Evolutionary conservation across 176 grass and related monocot species (phyloP), one percentile per base, ranked within the genome.

Genomic region (Neostapfia colusana): DNA sequence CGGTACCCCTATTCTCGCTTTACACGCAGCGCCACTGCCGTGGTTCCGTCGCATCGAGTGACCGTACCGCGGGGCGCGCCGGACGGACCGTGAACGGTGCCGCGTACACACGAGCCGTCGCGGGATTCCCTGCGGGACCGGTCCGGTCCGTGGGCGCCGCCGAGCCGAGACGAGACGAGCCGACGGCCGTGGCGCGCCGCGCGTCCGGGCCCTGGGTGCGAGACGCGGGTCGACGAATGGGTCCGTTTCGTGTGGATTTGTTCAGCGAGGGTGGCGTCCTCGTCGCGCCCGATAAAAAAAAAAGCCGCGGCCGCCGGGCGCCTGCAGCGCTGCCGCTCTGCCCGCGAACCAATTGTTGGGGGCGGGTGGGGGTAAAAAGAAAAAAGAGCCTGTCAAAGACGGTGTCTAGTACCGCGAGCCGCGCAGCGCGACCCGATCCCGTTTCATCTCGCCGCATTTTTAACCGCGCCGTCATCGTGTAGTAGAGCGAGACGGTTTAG

Each of bases 211-310:
- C 10, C 2, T 2, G 10, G 54, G 8, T 21, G 28, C 2, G 49
- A n/a, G 31, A 38, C 42, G 13, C 0, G 3, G 38, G 38, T 40
- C 38, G 42, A 3, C 26, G 75, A 63, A 37, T 6, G 2, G 65
- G 53, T 35, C 44, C 37, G 42, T 69, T 72, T 23, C 6, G 4
- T 16, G 42, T 4, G 13, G 60, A 37, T 37, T 77, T 64, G 43
- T 64, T 76, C 36, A 49, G 16, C 5, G 1, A 2, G 11, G 1
- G 16, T n/a, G 65, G 2, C 5, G 20, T 31, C 60, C 76, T 26
- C 37, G 83, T 79, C 34, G 79, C 57, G 18, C 83, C 83, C 83
- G 55, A 83, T 74, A 71, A 90, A n/a, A n/a, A n/a, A n/a, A n/a
- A n/a, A n/a, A 90, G 78, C 83, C 88, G 69, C 53, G 63, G 51